phyloP scores from a whole-genome alignment of 768 basidiomycete genomes.

The Chalciporus pseudorubinellus region DNA sequence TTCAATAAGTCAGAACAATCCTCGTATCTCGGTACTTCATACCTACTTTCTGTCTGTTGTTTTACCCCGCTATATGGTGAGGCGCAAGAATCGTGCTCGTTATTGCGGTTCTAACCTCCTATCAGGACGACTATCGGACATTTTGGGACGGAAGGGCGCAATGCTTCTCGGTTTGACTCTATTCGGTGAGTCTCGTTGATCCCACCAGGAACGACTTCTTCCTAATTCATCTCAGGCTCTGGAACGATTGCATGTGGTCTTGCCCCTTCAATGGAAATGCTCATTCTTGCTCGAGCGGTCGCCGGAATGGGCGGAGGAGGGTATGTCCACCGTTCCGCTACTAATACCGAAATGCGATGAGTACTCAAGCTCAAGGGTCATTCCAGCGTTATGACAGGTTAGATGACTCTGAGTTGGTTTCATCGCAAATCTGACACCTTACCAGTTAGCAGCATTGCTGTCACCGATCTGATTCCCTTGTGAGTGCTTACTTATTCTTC shows the following conservation, averaged over 20 bases:
- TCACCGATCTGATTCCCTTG: slow-evolving; percentile 89
- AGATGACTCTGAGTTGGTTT: slow-evolving; percentile 4
- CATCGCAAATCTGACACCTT: slow-evolving; percentile 19
- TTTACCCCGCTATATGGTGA: slow-evolving; percentile 87
- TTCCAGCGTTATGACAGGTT: slow-evolving; percentile 81
- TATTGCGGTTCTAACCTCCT: slow-evolving; percentile 20
- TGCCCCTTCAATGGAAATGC: slow-evolving; percentile 78
- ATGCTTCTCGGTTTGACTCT: slow-evolving; percentile 81
- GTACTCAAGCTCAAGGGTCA: slow-evolving; percentile 14
- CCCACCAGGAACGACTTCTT: slow-evolving; percentile 9
- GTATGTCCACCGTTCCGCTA: slow-evolving; percentile 41
- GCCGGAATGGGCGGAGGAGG: slow-evolving; percentile 94
- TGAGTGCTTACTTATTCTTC: slow-evolving; percentile 37
- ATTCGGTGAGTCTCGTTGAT: slow-evolving; percentile 57
- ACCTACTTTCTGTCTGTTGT: slow-evolving; percentile 84
- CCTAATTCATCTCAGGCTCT: slow-evolving; percentile 46
- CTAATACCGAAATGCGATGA: not conserved
- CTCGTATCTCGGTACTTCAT: slow-evolving; percentile 86
- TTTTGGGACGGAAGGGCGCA: slow-evolving; percentile 80
- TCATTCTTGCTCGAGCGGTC: slow-evolving; percentile 79
- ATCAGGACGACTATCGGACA: slow-evolving; percentile 78
- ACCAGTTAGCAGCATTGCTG: slow-evolving; percentile 76
- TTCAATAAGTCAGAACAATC: slow-evolving; percentile 78
- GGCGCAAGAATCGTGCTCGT: slow-evolving; percentile 19
- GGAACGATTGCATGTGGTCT: slow-evolving; percentile 87